phyloP scores from a whole-genome alignment of 257 asterid genomes.

The Prunella vulgaris region DNA sequence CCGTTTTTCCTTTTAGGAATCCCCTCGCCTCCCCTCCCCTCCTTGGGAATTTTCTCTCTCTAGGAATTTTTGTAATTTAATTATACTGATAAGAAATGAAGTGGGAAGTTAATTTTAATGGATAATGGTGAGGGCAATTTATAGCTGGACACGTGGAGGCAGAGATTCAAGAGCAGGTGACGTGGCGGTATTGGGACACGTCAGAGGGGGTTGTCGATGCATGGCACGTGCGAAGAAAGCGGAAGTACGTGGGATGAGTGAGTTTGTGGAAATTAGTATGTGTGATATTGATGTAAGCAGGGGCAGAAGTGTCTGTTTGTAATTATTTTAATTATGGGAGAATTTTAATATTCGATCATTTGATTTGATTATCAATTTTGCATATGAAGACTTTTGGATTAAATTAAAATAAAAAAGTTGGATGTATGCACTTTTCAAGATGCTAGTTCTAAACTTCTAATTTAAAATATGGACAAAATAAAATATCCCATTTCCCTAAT shows the following conservation, averaged over 20 bases:
- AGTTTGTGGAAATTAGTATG: constrained; percentile 20
- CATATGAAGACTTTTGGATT: neutral
- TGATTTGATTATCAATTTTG: neutral
- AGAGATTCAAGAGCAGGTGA: constrained; percentile 27
- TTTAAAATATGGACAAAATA: neutral
- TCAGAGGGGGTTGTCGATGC: constrained; percentile 36
- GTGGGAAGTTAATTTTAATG: constrained; percentile 25
- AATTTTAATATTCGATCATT: neutral
- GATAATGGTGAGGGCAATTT: constrained; percentile 56
- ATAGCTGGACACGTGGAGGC: constrained; percentile 61
- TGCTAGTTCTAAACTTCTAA: neutral
- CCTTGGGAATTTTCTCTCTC: constrained; percentile 30
- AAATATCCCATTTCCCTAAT: too few relatives aligned
- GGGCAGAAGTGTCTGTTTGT: too few relatives aligned
- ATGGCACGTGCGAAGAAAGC: constrained; percentile 47
- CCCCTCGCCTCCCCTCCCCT: neutral
- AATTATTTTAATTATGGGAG: neutral
- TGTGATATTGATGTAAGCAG: constrained; percentile 2
- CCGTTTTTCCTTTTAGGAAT: neutral
- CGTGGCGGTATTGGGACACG: constrained; percentile 58
- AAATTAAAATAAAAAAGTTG: neutral
- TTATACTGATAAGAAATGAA: constrained; percentile 21
- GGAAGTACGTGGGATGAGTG: constrained; percentile 43
- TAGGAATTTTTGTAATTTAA: constrained; percentile 8
- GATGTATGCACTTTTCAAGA: neutral